Conservation (phyloP, 768 basidiomycete genomes). For the Coprinellus micaceus region DNA sequence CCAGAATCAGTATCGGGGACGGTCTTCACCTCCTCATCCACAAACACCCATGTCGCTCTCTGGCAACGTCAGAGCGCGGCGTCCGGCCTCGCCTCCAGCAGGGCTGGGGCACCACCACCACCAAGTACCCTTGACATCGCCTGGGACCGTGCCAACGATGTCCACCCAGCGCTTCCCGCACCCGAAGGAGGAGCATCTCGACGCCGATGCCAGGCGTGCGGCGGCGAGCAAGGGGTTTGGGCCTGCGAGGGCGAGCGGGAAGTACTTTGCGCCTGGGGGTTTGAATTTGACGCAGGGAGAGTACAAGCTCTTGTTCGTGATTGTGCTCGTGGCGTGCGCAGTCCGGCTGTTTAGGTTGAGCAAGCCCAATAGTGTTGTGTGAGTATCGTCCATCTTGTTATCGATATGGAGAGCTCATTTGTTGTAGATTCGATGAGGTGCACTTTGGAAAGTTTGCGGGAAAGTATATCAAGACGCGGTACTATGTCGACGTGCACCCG, state of each 20-base stretch:
- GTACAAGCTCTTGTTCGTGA: slow-evolving; percentile 64
- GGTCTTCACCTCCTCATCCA: not conserved
- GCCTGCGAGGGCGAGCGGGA: slow-evolving; percentile 41
- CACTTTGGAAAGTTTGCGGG: slow-evolving; percentile 97
- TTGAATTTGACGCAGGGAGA: slow-evolving; percentile 66
- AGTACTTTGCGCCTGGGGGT: slow-evolving; percentile 52
- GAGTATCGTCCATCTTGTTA: slow-evolving; percentile 31
- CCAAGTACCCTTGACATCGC: not conserved
- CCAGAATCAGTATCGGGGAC: not conserved
- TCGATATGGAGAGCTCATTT: slow-evolving; percentile 2
- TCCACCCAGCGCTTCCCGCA: slow-evolving; percentile 59
- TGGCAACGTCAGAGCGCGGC: slow-evolving; percentile 59
- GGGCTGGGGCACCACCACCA: slow-evolving; percentile 16
- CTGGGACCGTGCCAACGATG: slow-evolving; percentile 21
- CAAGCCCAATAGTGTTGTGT: slow-evolving; percentile 91
- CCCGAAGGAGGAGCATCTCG: slow-evolving; percentile 59
- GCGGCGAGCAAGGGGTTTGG: slow-evolving; percentile 64
- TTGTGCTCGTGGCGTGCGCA: slow-evolving; percentile 67
- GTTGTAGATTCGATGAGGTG: slow-evolving; percentile 88
- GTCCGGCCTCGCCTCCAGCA: slow-evolving; percentile 66
- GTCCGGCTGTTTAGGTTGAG: slow-evolving; percentile 87
- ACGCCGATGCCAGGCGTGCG: slow-evolving; percentile 68
- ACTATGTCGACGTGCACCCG: slow-evolving; percentile 95
- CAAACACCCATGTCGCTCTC: slow-evolving; percentile 32
- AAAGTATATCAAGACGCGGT: slow-evolving; percentile 89